Evolutionary conservation across 768 basidiomycete species (phyloP).

Genomic region (Panus rudis): DNA sequence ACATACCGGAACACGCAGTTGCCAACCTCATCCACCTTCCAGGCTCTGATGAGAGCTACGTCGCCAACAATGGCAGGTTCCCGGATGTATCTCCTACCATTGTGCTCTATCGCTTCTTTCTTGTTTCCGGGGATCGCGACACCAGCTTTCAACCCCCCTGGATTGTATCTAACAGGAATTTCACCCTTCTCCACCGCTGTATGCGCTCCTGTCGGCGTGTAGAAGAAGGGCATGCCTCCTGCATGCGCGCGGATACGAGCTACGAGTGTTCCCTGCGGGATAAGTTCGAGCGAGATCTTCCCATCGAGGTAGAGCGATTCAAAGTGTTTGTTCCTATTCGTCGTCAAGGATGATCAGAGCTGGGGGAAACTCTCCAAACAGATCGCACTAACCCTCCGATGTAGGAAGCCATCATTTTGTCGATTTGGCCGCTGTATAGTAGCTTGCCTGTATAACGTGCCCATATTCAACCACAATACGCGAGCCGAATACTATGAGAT

Average conservation of each 20-base stretch:
- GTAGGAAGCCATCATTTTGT: slow-evolving; percentile 84
- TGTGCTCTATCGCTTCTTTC: slow-evolving; percentile 72
- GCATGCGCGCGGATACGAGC: slow-evolving; percentile 86
- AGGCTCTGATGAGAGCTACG: slow-evolving; percentile 81
- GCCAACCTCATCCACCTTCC: slow-evolving; percentile 89
- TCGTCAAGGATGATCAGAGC: neutral
- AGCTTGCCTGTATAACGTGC: slow-evolving; percentile 49
- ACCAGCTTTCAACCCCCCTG: slow-evolving; percentile 64
- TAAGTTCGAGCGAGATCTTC: slow-evolving; percentile 77
- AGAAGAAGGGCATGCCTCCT: slow-evolving; percentile 91
- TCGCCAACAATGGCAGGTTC: slow-evolving; percentile 77
- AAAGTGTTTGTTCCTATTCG: slow-evolving; percentile 67
- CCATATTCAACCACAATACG: neutral
- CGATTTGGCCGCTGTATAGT: slow-evolving; percentile 65
- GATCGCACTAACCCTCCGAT: slow-evolving; percentile 61
- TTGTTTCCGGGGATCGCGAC: slow-evolving; percentile 65
- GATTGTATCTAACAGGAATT: slow-evolving; percentile 74
- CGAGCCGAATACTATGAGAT: slow-evolving; percentile 3
- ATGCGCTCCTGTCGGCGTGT: slow-evolving; percentile 81
- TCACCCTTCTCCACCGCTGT: slow-evolving; percentile 77
- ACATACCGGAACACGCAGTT: slow-evolving; percentile 84
- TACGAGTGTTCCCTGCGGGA: slow-evolving; percentile 86
- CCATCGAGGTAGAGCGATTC: slow-evolving; percentile 77
- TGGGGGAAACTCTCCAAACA: neutral
- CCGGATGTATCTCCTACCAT: slow-evolving; percentile 74